phyloP scores from a whole-genome alignment of 345 rosid species.

The Eucalyptus marginata region DNA sequence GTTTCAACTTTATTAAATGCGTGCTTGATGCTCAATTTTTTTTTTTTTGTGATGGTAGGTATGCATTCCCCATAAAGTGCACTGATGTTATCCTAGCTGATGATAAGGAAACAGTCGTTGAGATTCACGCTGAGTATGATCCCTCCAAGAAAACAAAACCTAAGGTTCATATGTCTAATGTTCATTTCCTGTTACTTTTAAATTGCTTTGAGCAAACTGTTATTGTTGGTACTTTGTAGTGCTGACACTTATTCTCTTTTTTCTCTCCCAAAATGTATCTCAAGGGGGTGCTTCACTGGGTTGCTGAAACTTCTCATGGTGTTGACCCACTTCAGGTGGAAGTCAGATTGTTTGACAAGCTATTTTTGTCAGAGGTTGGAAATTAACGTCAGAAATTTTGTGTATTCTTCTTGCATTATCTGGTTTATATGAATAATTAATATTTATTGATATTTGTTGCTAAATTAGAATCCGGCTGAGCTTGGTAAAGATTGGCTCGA shows the following conservation, averaged over 20 bases:
- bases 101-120: constrained; percentile 64
- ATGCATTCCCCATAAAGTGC: constrained; percentile 69
- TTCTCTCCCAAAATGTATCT: background rate
- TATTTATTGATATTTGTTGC: background rate
- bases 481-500: constrained; percentile 64
- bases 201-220: background rate
- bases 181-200: background rate
- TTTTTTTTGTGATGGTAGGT: constrained; percentile 12
- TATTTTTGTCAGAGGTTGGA: constrained; percentile 76
- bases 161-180: constrained; percentile 33
- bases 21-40: background rate
- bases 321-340: constrained; percentile 59
- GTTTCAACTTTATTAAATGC: background rate
- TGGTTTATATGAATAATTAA: background rate
- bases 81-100: constrained; percentile 55
- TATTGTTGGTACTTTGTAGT: background rate
- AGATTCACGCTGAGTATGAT: constrained; percentile 82
- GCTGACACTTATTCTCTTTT: background rate
- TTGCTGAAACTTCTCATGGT: constrained; percentile 60
- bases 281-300: constrained; percentile 98
- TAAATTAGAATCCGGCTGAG: constrained; percentile 71
- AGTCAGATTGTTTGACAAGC: constrained; percentile 89
- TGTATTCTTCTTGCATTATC: background rate
- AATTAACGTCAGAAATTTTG: background rate
- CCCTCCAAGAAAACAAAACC: constrained; percentile 76